phyloP scores from a whole-genome alignment of 768 basidiomycete species.

The Mycena pura region DNA sequence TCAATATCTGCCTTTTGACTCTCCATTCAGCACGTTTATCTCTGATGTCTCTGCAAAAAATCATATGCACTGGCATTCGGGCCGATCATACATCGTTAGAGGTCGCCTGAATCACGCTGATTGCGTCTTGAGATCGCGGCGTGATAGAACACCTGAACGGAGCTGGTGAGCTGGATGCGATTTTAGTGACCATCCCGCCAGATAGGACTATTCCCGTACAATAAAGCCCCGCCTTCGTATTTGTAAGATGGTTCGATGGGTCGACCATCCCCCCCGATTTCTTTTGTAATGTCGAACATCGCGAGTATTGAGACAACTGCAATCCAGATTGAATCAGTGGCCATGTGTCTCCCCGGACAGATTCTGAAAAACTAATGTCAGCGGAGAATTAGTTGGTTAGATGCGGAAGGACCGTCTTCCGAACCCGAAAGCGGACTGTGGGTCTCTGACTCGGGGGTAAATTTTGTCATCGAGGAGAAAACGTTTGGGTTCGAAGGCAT shows the following conservation, averaged over 20 bases:
- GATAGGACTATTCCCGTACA: not conserved
- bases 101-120: not conserved
- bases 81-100: not conserved
- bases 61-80: no score
- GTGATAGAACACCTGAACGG: not conserved
- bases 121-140: not conserved
- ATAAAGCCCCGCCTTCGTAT: not conserved
- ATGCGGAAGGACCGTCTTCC: not conserved
- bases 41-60: no score
- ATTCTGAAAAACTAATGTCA: not conserved
- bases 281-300: not conserved
- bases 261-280: not conserved
- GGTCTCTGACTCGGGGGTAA: no score
- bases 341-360: not conserved
- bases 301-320: not conserved
- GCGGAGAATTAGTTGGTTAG: not conserved
- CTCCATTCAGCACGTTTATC: no score
- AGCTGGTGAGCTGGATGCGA: not conserved
- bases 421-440: no score
- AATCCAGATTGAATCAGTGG: slow-evolving; percentile 10
- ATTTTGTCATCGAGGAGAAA: no score
- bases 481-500: no score
- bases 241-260: not conserved
- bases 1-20: no score
- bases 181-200: not conserved